A percentile compares a stretch with the other conserved stretches of the same genome.
These are phyloP conservation scores for Fusarium sp. DNA, from an alignment of 2,329 filamentous ascomycete genomes.

Conservation along the genomic window DNA sequence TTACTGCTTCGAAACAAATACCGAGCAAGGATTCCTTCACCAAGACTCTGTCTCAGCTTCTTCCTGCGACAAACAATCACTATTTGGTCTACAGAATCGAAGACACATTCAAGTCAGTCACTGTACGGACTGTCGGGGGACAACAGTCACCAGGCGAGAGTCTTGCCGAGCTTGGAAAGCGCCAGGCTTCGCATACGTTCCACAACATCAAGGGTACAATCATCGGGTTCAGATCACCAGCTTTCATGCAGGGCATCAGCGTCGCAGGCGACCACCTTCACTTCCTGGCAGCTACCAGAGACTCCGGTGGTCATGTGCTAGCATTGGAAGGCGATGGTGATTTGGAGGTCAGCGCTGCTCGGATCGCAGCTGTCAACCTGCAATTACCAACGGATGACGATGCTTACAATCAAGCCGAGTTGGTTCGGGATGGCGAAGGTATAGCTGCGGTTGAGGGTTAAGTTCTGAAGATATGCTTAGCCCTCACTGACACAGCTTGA, in stretches of 20 bases:
- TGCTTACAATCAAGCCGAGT: constrained; percentile 7
- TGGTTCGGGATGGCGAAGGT: constrained; percentile 6
- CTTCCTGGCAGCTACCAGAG: not conserved
- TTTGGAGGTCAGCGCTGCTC: not conserved
- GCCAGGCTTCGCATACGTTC: constrained; percentile 16
- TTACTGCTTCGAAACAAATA: not conserved
- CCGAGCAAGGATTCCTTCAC: not conserved
- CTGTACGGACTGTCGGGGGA: constrained; percentile 17
- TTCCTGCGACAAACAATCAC: constrained; percentile 11
- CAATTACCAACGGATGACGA: constrained; percentile 5
- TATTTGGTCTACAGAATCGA: constrained; percentile 10
- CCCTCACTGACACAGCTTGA: not conserved
- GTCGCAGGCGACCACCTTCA: constrained; percentile 31
- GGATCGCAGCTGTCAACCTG: constrained; percentile 3
- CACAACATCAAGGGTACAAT: not conserved
- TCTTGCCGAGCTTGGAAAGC: constrained; percentile 25
- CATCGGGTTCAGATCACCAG: constrained; percentile 18
- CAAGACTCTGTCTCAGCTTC: not conserved
- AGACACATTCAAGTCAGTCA: constrained; percentile 10
- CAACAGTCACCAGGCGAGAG: constrained; percentile 18
- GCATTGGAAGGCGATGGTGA: constrained; percentile 10
- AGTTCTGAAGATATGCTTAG: too few relatives aligned
- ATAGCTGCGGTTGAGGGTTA: constrained; percentile 24
- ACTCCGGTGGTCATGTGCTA: constrained; percentile 22
- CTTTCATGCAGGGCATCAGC: constrained; percentile 27